Percentiles rank a stretch among this genome's conserved stretches.
Evolutionary conservation across 495 filamentous ascomycete species (phyloP).

Genomic region (Annulohypoxylon maeteangense): DNA sequence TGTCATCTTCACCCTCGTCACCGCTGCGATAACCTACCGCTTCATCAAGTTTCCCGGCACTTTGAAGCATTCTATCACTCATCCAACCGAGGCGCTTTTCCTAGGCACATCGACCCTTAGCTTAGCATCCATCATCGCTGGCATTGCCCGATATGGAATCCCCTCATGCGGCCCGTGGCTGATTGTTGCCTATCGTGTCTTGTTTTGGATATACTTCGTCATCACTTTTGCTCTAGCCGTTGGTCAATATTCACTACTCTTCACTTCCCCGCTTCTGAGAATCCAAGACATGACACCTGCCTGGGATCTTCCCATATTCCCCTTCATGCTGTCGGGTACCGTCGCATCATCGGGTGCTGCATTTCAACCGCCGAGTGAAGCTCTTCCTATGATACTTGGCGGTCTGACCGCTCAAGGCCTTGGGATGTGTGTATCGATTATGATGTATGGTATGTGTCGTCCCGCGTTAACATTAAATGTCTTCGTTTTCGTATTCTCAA

Average conservation of each 20-base stretch:
- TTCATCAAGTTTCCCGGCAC: constrained; percentile 65
- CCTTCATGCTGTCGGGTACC: constrained; percentile 64
- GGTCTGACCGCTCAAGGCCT: constrained; percentile 65
- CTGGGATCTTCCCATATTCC: constrained; percentile 68
- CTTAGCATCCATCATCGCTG: constrained; percentile 69
- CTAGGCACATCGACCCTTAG: constrained; percentile 75
- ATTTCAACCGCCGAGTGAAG: constrained; percentile 54
- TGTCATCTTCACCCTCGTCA: constrained; percentile 65
- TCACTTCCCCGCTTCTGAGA: constrained; percentile 54
- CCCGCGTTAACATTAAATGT: neutral
- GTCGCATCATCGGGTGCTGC: constrained; percentile 56
- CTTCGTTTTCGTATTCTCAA: neutral
- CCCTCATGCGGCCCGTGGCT: constrained; percentile 54
- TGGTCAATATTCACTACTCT: constrained; percentile 63
- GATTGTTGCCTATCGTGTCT: constrained; percentile 51
- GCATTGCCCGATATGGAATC: constrained; percentile 68
- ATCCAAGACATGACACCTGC: constrained; percentile 60
- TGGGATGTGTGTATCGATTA: constrained; percentile 59
- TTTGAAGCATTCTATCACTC: constrained; percentile 65
- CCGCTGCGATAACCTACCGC: constrained; percentile 62
- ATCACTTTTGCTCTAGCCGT: constrained; percentile 57
- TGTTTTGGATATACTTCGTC: constrained; percentile 65
- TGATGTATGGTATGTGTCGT: constrained; percentile 56
- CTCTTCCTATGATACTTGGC: constrained; percentile 59
- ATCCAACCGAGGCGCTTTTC: constrained; percentile 73